These are phyloP conservation scores for Agrostemma githago DNA, from an alignment of 148 eudicot species.

Conservation along the genomic window DNA sequence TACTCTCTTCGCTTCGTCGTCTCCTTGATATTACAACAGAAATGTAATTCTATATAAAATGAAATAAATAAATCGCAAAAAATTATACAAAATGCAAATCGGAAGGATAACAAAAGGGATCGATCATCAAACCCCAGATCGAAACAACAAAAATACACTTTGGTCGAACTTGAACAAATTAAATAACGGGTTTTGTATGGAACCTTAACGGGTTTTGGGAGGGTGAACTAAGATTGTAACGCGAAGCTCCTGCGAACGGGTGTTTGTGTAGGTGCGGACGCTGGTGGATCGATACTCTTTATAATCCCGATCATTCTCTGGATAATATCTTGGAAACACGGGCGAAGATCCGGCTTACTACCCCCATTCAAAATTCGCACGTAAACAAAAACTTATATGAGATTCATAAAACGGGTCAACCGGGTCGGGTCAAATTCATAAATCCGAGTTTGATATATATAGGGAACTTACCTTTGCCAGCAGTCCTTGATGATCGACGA, in stretches of 20 bases:
- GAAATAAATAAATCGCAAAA: neutral
- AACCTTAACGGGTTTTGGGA: neutral
- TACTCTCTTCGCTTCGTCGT: no score
- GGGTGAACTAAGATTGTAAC: neutral
- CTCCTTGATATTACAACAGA: no score
- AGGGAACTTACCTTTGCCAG: slow-evolving; percentile 66
- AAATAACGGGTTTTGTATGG: neutral
- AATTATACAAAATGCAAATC: neutral
- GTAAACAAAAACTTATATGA: neutral
- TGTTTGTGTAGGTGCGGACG: slow-evolving; percentile 16
- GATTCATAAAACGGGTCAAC: no score
- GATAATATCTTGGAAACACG: slow-evolving; percentile 64
- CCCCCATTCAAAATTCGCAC: neutral
- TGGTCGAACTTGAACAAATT: no score
- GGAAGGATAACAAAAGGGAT: neutral
- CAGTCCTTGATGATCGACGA: slow-evolving; percentile 62
- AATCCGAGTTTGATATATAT: no score
- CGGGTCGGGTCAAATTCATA: no score
- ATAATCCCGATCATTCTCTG: slow-evolving; percentile 46
- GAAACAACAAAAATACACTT: slow-evolving; percentile 1
- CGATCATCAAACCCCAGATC: neutral
- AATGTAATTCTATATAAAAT: neutral
- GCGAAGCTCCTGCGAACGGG: slow-evolving; percentile 21
- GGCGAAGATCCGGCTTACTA: slow-evolving; percentile 67
- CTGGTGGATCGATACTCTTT: slow-evolving; percentile 21